Conservation (phyloP, 1,284 basidiomycete species). For the Lentinula novae-zelandiae region DNA sequence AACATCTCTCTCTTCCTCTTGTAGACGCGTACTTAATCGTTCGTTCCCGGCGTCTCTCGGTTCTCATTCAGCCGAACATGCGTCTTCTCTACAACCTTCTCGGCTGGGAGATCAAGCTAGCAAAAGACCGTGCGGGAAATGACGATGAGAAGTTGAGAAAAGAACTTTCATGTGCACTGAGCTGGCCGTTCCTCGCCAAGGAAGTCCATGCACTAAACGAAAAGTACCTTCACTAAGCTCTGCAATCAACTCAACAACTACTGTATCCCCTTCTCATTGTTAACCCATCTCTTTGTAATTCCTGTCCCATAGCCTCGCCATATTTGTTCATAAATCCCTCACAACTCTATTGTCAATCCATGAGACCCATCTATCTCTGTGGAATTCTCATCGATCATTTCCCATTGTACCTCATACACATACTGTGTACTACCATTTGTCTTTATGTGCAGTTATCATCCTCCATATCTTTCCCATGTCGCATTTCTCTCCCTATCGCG, state of each 20-base stretch:
- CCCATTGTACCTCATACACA: neutral
- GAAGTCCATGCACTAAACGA: constrained; percentile 80
- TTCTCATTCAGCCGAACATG: constrained; percentile 94
- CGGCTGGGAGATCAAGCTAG: constrained; percentile 88
- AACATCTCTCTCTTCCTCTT: constrained; percentile 82
- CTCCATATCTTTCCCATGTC: neutral
- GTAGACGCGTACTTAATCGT: constrained; percentile 93
- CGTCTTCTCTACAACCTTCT: constrained; percentile 89
- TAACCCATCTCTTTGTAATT: neutral
- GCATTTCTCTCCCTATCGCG: neutral
- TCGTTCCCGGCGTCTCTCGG: constrained; percentile 76
- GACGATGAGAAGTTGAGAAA: constrained; percentile 45
- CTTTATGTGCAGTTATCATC: neutral
- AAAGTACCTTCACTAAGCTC: constrained; percentile 48
- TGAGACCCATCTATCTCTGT: neutral
- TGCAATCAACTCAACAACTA: neutral
- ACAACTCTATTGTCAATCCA: neutral
- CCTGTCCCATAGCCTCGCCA: too few species aligned
- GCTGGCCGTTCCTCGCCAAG: constrained; percentile 75
- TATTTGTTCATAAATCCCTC: too few species aligned
- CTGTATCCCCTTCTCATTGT: neutral
- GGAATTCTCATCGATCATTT: neutral
- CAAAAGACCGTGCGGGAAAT: constrained; percentile 56
- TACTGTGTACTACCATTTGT: neutral
- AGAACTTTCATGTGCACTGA: constrained; percentile 62